These are phyloP conservation scores for Sergeia podlipaevii DNA, from an alignment of 208 protist species.

Conservation along the genomic window DNA sequence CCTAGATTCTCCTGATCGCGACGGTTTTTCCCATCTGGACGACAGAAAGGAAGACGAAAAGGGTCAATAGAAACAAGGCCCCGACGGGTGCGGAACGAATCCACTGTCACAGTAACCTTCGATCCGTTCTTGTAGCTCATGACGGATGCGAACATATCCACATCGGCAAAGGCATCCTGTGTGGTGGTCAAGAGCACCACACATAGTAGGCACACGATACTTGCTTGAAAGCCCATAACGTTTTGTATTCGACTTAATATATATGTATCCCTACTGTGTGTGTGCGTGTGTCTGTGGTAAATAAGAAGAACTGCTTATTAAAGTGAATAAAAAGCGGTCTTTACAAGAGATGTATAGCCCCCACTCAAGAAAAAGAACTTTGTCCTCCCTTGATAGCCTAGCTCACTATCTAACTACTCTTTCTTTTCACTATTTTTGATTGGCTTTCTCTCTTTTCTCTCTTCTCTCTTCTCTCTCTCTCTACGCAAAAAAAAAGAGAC, in stretches of 20 bases:
- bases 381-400: neutral
- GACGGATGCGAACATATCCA: neutral
- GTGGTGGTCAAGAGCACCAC: conserved; percentile 6
- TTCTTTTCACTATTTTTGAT: too few relatives aligned
- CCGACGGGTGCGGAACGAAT: conserved; percentile 86
- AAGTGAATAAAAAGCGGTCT: neutral
- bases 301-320: neutral
- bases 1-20: conserved; percentile 88
- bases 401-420: too few relatives aligned
- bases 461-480: neutral
- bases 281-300: too few relatives aligned
- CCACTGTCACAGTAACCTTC: conserved; percentile 51
- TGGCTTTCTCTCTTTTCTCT: neutral
- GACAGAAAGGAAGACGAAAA: conserved; percentile 92
- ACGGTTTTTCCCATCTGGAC: conserved; percentile 22
- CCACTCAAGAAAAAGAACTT: neutral
- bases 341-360: neutral
- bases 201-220: neutral
- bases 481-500: conserved; percentile 12
- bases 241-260: too few relatives aligned
- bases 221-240: neutral
- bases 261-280: too few relatives aligned
- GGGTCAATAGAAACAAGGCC: conserved; percentile 93
- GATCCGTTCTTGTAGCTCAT: conserved; percentile 4
- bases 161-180: neutral